phyloP scores from a whole-genome alignment of 495 filamentous ascomycete genomes.

The Neurospora hispaniola region DNA sequence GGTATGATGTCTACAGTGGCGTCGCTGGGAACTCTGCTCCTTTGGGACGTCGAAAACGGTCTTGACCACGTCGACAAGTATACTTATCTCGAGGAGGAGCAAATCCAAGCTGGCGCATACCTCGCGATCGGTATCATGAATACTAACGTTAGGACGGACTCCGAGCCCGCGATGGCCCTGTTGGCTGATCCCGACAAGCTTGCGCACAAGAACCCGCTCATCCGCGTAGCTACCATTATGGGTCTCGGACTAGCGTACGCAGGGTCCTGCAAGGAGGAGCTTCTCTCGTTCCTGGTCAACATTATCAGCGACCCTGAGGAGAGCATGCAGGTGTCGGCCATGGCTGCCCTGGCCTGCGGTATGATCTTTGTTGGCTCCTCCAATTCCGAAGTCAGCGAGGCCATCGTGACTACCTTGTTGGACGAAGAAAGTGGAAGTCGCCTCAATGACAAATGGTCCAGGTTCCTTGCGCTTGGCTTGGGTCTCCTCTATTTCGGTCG shows the following conservation, averaged over 20 bases:
- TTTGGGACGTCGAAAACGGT: conserved; percentile 84
- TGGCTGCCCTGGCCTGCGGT: conserved; percentile 87
- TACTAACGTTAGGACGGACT: conserved; percentile 75
- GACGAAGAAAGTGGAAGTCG: conserved; percentile 80
- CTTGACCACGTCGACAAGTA: conserved; percentile 89
- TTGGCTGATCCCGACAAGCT: conserved; percentile 69
- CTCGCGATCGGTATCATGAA: conserved; percentile 90
- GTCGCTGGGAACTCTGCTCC: conserved; percentile 77
- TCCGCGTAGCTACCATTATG: conserved; percentile 81
- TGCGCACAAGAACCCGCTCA: conserved; percentile 60
- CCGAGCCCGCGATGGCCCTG: conserved; percentile 79
- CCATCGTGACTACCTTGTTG: conserved; percentile 80
- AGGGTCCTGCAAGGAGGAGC: conserved; percentile 77
- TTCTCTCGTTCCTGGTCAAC: conserved; percentile 70
- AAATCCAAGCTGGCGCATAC: conserved; percentile 80
- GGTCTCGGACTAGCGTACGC: conserved; percentile 90
- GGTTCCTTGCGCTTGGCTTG: conserved; percentile 90
- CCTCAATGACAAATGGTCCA: conserved; percentile 93
- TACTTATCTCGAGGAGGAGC: conserved; percentile 71
- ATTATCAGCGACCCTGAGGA: conserved; percentile 72
- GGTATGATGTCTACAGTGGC: conserved; percentile 95
- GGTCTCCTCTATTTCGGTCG: conserved; percentile 91
- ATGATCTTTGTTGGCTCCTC: conserved; percentile 88
- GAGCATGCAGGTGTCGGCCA: conserved; percentile 91
- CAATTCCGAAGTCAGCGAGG: conserved; percentile 76